Evolutionary conservation across 495 filamentous ascomycete genomes (phyloP).

Genomic region (Lepidopterella palustris): DNA sequence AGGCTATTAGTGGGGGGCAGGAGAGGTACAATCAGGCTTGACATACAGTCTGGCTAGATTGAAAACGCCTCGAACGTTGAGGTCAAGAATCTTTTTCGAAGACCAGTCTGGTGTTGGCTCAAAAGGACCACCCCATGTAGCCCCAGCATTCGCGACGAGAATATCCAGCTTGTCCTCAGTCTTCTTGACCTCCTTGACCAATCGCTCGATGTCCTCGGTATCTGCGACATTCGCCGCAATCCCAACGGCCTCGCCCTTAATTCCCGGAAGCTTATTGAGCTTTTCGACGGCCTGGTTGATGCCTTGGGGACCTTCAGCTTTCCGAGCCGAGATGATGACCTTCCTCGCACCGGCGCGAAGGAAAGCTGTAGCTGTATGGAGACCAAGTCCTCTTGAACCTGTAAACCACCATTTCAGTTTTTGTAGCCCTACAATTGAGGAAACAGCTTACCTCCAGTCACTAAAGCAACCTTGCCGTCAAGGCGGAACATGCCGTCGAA

Average conservation of each 20-base stretch:
- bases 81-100: constrained; percentile 39
- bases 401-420: constrained; percentile 8
- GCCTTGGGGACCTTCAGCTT: constrained; percentile 33
- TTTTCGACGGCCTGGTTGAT: constrained; percentile 40
- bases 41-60: constrained; percentile 30
- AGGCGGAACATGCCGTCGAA: constrained; percentile 38
- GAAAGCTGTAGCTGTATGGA: constrained; percentile 41
- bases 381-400: constrained; percentile 40
- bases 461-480: constrained; percentile 41
- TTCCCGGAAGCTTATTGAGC: constrained; percentile 36
- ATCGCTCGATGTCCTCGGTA: constrained; percentile 35
- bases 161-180: constrained; percentile 37
- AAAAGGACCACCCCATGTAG: constrained; percentile 41
- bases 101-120: constrained; percentile 39
- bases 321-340: constrained; percentile 40
- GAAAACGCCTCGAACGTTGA: constrained; percentile 42
- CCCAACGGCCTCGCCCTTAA: constrained; percentile 37
- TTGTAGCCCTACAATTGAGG: neutral
- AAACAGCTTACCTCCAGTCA: constrained; percentile 35
- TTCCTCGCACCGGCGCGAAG: constrained; percentile 37
- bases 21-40: neutral
- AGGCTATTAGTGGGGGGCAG: neutral
- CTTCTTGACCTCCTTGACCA: constrained; percentile 37
- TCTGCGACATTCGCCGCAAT: constrained; percentile 41
- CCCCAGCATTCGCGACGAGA: constrained; percentile 41